These are phyloP conservation scores for Neurospora sp. DNA, from an alignment of 2,329 filamentous ascomycete genomes.

Conservation along the genomic window DNA sequence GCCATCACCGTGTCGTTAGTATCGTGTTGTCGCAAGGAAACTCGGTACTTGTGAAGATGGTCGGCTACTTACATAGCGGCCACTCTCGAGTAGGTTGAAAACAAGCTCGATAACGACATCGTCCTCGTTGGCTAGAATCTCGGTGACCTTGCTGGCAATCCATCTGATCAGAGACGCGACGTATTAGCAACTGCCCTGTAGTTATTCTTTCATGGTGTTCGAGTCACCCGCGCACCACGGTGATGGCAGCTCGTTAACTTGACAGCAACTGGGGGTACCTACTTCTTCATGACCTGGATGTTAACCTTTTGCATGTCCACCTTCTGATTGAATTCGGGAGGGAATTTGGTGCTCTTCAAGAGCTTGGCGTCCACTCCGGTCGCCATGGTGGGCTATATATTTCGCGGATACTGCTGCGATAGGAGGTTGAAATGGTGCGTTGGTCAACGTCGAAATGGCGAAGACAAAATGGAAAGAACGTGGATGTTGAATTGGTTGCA, in stretches of 20 bases:
- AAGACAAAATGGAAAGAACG: not conserved
- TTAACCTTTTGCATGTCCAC: slow-evolving; percentile 98
- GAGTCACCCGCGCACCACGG: not conserved
- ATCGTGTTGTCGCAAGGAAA: not conserved
- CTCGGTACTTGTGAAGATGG: slow-evolving; percentile 3
- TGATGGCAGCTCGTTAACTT: not conserved
- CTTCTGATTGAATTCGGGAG: slow-evolving; percentile 85
- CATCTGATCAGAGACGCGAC: slow-evolving; percentile 49
- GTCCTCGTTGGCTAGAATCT: slow-evolving; percentile 85
- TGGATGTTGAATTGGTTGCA: not conserved
- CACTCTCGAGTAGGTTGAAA: slow-evolving; percentile 60
- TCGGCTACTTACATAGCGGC: slow-evolving; percentile 56
- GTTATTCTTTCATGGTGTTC: slow-evolving; percentile 3
- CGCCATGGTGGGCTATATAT: slow-evolving; percentile 49
- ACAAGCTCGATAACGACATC: slow-evolving; percentile 89
- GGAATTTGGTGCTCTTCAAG: slow-evolving; percentile 85
- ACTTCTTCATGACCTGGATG: slow-evolving; percentile 96
- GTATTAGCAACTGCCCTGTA: not conserved
- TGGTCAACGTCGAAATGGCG: not conserved
- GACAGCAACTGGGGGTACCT: slow-evolving; percentile 24
- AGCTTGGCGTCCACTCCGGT: slow-evolving; percentile 82
- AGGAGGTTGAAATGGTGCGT: not conserved
- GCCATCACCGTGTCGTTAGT: slow-evolving; percentile 17
- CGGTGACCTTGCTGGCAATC: slow-evolving; percentile 81
- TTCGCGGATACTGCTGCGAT: not conserved